These are phyloP conservation scores for Pisolithus tinctorius DNA, from an alignment of 768 basidiomycete genomes.

Conservation along the genomic window DNA sequence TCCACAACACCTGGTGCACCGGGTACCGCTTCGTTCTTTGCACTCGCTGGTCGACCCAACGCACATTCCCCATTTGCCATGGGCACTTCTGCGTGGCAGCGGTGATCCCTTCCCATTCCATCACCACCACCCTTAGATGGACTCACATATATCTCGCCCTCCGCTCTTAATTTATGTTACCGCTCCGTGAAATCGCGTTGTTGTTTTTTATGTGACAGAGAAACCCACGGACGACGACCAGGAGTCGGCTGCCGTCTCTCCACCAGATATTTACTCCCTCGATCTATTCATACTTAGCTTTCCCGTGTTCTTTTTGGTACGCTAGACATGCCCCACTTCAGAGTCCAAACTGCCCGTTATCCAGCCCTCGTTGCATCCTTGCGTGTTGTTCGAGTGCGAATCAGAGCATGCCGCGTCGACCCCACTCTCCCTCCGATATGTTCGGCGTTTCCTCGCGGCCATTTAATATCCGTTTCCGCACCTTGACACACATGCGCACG, in stretches of 20 bases:
- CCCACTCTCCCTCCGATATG: background rate
- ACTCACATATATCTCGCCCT: background rate
- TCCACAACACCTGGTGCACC: background rate
- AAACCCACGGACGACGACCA: background rate
- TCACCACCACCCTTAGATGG: background rate
- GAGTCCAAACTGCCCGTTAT: background rate
- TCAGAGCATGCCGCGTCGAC: background rate
- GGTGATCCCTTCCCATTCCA: background rate
- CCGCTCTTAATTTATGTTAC: background rate
- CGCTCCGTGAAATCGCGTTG: background rate
- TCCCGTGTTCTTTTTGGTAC: no score
- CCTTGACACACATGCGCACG: background rate
- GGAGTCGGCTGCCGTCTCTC: no score
- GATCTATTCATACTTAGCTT: no score
- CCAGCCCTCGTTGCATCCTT: background rate
- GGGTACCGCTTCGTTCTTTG: slow-evolving; percentile 25
- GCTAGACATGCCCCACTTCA: no score
- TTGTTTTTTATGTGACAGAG: background rate
- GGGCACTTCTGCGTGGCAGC: slow-evolving; percentile 22
- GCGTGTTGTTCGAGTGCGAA: background rate
- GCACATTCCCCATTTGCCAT: slow-evolving; percentile 35
- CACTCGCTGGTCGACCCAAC: slow-evolving; percentile 31
- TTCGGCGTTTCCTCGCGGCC: background rate
- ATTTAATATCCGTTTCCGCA: background rate
- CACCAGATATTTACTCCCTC: no score